Percentiles rank a stretch among this genome's conserved stretches.
Conservation (phyloP, 768 basidiomycete genomes). For the Scleroderma bovista region DNA sequence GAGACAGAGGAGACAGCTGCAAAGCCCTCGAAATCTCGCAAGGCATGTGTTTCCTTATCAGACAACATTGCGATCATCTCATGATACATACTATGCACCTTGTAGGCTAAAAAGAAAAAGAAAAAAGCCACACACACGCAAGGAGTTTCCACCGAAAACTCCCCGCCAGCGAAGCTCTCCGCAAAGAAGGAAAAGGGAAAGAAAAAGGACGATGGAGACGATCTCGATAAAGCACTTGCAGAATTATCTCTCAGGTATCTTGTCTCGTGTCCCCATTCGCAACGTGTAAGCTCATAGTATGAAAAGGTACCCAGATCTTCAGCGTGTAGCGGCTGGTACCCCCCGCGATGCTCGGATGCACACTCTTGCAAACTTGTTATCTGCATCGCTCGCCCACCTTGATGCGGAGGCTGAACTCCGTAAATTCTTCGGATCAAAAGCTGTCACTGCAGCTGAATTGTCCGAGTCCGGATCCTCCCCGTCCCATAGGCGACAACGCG, state of each 20-base stretch:
- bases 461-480: slow-evolving; percentile 29
- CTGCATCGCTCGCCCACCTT: slow-evolving; percentile 76
- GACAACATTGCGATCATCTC: background rate
- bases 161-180: background rate
- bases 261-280: background rate
- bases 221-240: slow-evolving; percentile 78
- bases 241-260: slow-evolving; percentile 77
- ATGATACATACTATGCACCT: background rate
- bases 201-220: slow-evolving; percentile 58
- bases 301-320: slow-evolving; percentile 48
- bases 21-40: slow-evolving; percentile 17
- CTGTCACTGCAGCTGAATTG: slow-evolving; percentile 61
- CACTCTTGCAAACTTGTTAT: slow-evolving; percentile 51
- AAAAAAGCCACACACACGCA: slow-evolving; percentile 19
- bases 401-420: slow-evolving; percentile 89
- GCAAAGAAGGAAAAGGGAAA: slow-evolving; percentile 53
- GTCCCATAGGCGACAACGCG: slow-evolving; percentile 34
- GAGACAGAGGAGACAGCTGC: slow-evolving; percentile 17
- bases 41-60: slow-evolving; percentile 10
- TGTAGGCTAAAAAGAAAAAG: slow-evolving; percentile 38
- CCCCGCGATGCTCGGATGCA: slow-evolving; percentile 24
- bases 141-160: slow-evolving; percentile 5
- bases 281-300: background rate
- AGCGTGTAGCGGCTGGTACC: slow-evolving; percentile 27
- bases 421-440: slow-evolving; percentile 90